Base-by-base conservation (phyloP, 768 basidiomycete genomes). In the Dioszegia aurantiaca region DNA sequence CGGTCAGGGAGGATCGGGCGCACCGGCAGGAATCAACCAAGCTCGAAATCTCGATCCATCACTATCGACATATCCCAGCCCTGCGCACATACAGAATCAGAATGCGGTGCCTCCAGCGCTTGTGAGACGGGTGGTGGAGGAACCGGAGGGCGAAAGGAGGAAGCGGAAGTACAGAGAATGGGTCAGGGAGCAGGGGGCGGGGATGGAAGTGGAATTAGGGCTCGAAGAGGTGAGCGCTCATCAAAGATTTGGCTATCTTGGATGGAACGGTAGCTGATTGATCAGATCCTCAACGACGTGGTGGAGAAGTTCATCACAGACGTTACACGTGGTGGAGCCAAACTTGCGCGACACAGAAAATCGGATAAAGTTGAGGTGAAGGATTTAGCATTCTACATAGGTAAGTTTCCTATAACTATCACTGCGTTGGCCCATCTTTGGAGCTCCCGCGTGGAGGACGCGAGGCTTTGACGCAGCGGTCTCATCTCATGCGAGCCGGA, bases 131-230 rank as follows among this genome's bases (percentile, higher is more conserved):
- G 56, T 59, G 16, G 58, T 56, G 28, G 55, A 60, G 16, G 68
- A 71, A 43, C 28, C 64, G 1, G 68, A 69, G 23, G 55, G 45
- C 3, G 46, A 41, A 0, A 62, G 68, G 56, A 30, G 70, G 43
- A 69, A 69, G 54, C 43, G 70, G 24, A 69, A 69, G 47, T 57
- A 64, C 23, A 63, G 44, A 39, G 70, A 72, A 42, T 63, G 44
- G 39, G 45, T 67, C 17, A 59, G 55, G 23, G 70, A 72, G 51
- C 12, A 59, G 19, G 63, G 58, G 5, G 61, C 65, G 1, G 70
- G 68, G 0, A 21, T 72, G 45, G 65, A 72, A 52, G 40, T 65
- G n/a, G 68, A 72, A 31, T 14, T 63, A 44, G 70, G 65, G 2
- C 43, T 68, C 5, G 59, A 60, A 17, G 55, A 67, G 46, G 70